Evolutionary conservation across 2,329 filamentous ascomycete genomes (phyloP).

Genomic region (Cladorrhinum sp.): DNA sequence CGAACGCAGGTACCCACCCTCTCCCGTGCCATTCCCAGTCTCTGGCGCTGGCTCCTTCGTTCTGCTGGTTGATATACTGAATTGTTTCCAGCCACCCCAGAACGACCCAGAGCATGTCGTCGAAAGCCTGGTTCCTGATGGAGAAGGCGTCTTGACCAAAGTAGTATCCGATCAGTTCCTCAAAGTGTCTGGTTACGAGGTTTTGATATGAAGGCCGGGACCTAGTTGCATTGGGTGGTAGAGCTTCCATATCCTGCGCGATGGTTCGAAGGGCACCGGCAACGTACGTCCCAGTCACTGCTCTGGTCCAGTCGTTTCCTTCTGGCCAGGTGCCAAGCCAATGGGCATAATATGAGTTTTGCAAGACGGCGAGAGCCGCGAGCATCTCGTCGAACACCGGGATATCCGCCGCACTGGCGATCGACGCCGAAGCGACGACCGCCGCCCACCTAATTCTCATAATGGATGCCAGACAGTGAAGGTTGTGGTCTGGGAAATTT

Average conservation of each 20-base stretch:
- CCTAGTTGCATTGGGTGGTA: constrained; percentile 28
- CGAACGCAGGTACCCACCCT: constrained; percentile 72
- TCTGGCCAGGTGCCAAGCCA: constrained; percentile 80
- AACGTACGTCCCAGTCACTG: constrained; percentile 77
- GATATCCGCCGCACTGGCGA: constrained; percentile 1
- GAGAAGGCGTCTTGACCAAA: constrained; percentile 79
- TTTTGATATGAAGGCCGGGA: constrained; percentile 55
- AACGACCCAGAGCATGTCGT: constrained; percentile 95
- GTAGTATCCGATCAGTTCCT: constrained; percentile 73
- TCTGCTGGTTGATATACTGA: constrained; percentile 72
- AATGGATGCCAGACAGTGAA: not conserved
- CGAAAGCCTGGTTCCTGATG: constrained; percentile 73
- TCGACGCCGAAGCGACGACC: constrained; percentile 15
- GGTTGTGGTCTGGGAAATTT: too few species aligned
- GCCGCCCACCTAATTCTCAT: constrained; percentile 17
- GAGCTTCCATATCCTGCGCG: constrained; percentile 52
- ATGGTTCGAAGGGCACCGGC: constrained; percentile 71
- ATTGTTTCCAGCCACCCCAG: constrained; percentile 84
- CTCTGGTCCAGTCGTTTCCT: constrained; percentile 90
- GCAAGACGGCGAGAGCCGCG: constrained; percentile 69
- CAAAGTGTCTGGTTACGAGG: constrained; percentile 78
- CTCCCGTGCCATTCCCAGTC: constrained; percentile 69
- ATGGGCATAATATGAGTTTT: constrained; percentile 71
- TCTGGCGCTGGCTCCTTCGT: constrained; percentile 45
- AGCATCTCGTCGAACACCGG: constrained; percentile 49